Evolutionary conservation across 768 basidiomycete species (phyloP).

Genomic region (Amanita rubescens): DNA sequence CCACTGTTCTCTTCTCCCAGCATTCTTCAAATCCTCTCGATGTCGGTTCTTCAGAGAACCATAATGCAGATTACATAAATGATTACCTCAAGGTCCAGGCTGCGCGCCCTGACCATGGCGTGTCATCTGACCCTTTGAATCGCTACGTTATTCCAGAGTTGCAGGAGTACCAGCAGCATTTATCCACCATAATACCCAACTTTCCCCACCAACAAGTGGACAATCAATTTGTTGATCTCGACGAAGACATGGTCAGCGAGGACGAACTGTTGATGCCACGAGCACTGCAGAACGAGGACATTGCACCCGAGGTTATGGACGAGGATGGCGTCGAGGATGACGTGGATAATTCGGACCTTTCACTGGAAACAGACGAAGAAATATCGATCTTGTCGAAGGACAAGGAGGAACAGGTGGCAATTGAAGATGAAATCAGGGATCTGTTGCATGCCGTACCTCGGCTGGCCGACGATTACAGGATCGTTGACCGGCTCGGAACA

Average conservation of each 20-base stretch:
- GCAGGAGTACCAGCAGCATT: conserved; percentile 14
- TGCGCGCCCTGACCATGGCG: background rate
- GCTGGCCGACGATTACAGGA: conserved; percentile 60
- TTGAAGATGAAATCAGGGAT: conserved; percentile 69
- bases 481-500: conserved; percentile 90
- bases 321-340: conserved; percentile 17
- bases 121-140: conserved; percentile 16
- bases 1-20: conserved; percentile 19
- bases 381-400: conserved; percentile 49
- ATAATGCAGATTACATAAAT: conserved; percentile 14
- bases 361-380: conserved; percentile 52
- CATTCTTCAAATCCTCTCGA: conserved; percentile 27
- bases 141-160: conserved; percentile 7
- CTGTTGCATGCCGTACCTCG: conserved; percentile 60
- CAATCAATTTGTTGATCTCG: conserved; percentile 34
- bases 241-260: conserved; percentile 45
- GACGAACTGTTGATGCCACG: conserved; percentile 26
- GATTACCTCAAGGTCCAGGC: conserved; percentile 4
- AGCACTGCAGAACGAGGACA: conserved; percentile 4
- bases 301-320: conserved; percentile 10
- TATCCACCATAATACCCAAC: conserved; percentile 8
- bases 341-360: conserved; percentile 22
- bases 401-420: conserved; percentile 63
- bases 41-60: conserved; percentile 16
- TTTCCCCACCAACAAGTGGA: conserved; percentile 4